Evolutionary conservation across 148 eudicot genomes (phyloP).

Genomic region (Rhododendron simsii): DNA sequence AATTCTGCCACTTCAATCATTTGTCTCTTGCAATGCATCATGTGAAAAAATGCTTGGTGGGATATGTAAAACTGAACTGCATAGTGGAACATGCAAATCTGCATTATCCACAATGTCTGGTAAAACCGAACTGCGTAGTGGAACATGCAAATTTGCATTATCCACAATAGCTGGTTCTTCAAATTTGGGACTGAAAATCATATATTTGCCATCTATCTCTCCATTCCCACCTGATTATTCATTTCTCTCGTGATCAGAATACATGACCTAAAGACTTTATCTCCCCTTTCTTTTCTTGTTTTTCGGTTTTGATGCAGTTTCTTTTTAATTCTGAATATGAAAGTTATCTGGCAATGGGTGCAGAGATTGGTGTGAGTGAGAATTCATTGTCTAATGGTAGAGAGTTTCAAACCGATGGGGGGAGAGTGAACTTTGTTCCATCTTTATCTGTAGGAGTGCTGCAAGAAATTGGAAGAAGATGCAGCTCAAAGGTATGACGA

Average conservation of each 20-base stretch:
- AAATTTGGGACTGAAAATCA: not conserved
- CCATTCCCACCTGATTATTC: not conserved
- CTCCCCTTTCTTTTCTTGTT: not conserved
- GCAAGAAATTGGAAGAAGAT: conserved; percentile 92
- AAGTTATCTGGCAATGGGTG: not conserved
- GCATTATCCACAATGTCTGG: not conserved
- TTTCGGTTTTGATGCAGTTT: not conserved
- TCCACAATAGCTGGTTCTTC: not conserved
- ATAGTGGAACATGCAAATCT: not conserved
- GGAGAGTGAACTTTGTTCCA: conserved; percentile 40
- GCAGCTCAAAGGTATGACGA: conserved; percentile 72
- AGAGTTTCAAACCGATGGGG: conserved; percentile 46
- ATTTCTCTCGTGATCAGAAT: not conserved
- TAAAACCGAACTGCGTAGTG: not conserved
- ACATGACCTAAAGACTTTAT: not conserved
- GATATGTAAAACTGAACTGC: not conserved
- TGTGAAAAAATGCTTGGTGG: not conserved
- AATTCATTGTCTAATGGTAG: conserved; percentile 32
- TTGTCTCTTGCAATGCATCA: not conserved
- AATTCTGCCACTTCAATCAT: not conserved
- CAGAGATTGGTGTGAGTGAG: conserved; percentile 32
- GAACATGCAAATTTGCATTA: not conserved
- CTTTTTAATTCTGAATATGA: not conserved
- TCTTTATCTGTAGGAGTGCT: conserved; percentile 72
- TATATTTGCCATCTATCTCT: not conserved